Evolutionary conservation across 805 yeast genomes (phyloP).

Genomic region (Ogataea populi-albae): DNA sequence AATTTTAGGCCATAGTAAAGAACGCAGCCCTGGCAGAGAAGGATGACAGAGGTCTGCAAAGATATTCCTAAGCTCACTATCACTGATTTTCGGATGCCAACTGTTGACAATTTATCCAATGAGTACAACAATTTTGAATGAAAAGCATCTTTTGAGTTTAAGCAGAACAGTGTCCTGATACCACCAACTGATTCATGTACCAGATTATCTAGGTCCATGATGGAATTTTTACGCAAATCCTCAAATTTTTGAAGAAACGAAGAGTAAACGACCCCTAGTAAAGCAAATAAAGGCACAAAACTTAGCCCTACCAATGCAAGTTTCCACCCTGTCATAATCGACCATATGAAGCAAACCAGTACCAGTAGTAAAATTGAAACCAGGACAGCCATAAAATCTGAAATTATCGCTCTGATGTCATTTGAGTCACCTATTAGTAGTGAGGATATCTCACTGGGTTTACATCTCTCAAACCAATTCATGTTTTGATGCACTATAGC

Average conservation of each 20-base stretch:
- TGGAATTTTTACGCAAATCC: constrained; percentile 51
- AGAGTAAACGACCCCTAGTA: constrained; percentile 53
- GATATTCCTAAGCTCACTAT: constrained; percentile 69
- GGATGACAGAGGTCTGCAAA: constrained; percentile 48
- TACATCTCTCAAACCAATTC: constrained; percentile 47
- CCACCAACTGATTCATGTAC: constrained; percentile 54
- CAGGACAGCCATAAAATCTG: constrained; percentile 57
- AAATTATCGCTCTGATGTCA: constrained; percentile 64
- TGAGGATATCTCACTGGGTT: constrained; percentile 56
- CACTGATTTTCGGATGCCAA: constrained; percentile 53
- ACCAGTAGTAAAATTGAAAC: constrained; percentile 54
- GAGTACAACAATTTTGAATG: constrained; percentile 31
- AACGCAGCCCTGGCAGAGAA: constrained; percentile 67
- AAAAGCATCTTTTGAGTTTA: constrained; percentile 54
- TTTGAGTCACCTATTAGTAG: constrained; percentile 78
- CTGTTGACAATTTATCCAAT: constrained; percentile 31
- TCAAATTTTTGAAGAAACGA: constrained; percentile 52
- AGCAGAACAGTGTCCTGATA: constrained; percentile 59
- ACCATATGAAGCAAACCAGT: constrained; percentile 69
- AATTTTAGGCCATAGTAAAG: constrained; percentile 76
- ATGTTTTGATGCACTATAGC: constrained; percentile 50
- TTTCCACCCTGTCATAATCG: constrained; percentile 79
- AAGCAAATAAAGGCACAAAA: constrained; percentile 60
- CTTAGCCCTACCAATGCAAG: constrained; percentile 79
- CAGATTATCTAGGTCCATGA: constrained; percentile 52